Base-by-base conservation (phyloP, 164 flowering plant species). In the Akebia trifoliata region DNA sequence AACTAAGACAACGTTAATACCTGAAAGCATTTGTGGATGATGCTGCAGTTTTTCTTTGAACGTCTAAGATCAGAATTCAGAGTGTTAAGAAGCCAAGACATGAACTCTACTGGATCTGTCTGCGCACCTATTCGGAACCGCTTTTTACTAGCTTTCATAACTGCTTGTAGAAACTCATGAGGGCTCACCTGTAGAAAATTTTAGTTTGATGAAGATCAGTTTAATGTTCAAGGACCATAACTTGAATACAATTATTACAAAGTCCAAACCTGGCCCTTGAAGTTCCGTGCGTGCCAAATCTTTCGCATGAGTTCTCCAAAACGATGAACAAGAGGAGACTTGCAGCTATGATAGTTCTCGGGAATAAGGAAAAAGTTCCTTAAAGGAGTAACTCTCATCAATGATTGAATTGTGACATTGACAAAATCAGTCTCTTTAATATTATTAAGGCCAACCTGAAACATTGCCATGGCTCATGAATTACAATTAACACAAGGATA, bases 1-100 rank as follows among this genome's bases (percentile, higher is more conserved):
- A n/a, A n/a, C n/a, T n/a, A n/a, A n/a, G n/a, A n/a, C n/a, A n/a
- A n/a, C n/a, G n/a, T n/a, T n/a, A n/a, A 40, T 46, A 90, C 99
- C 99, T 94, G 96, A 74, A 94, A 94, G 68, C 97, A 94, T 65
- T 85, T 65, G 57, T 87, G 75, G 52, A 94, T 86, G 24, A 94
- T 82, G 69, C 86, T 92, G 59, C 68, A 72, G 54, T 71, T 70
- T 65, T 59, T 81, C 75, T 78, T 79, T 61, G 86, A 72, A 65
- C 75, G 71, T 63, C 51, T 80, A 56, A 93, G 95, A 70, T 87
- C 86, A 50, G 75, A 45, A 72, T 94, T 97, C 53, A 94, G 72
- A 2, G 95, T 85, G 51, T 94, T 84, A 46, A 90, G 96, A 67
- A 94, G 95, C 99, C 99, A 94, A 30, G 99, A 86, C 83, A 94